Evolutionary conservation across 495 filamentous ascomycete genomes (phyloP).

Genomic region (Neurospora tetraspora): DNA sequence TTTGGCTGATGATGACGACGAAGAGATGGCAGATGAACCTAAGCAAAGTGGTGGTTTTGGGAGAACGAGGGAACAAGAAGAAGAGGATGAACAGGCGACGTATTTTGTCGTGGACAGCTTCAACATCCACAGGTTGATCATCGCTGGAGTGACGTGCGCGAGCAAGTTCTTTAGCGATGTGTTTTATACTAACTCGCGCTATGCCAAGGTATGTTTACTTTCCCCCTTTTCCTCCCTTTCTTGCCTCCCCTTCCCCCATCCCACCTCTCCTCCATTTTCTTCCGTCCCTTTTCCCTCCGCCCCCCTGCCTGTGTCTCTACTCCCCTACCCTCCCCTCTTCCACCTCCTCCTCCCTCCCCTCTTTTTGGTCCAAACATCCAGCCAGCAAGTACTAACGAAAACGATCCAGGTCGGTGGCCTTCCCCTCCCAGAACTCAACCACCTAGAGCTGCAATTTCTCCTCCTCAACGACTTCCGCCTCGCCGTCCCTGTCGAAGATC

Average conservation of each 20-base stretch:
- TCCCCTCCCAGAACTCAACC: constrained; percentile 92
- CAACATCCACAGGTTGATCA: constrained; percentile 96
- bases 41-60: neutral
- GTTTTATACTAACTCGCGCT: constrained; percentile 98
- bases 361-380: neutral
- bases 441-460: constrained; percentile 93
- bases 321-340: neutral
- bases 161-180: constrained; percentile 99
- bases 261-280: neutral
- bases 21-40: neutral
- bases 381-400: neutral
- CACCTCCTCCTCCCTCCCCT: neutral
- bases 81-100: constrained; percentile 22
- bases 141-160: constrained; percentile 94
- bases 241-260: neutral
- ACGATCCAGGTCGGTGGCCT: constrained; percentile 75
- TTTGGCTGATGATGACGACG: constrained; percentile 29
- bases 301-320: neutral
- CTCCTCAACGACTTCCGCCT: constrained; percentile 95
- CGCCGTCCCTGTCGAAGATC: constrained; percentile 84
- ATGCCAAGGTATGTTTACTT: constrained; percentile 72
- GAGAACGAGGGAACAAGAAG: constrained; percentile 3
- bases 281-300: neutral
- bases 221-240: neutral
- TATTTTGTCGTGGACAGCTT: constrained; percentile 99